Evolutionary conservation across 2,329 filamentous ascomycete species (phyloP).

Genomic region (Colletotrichum scovillei): DNA sequence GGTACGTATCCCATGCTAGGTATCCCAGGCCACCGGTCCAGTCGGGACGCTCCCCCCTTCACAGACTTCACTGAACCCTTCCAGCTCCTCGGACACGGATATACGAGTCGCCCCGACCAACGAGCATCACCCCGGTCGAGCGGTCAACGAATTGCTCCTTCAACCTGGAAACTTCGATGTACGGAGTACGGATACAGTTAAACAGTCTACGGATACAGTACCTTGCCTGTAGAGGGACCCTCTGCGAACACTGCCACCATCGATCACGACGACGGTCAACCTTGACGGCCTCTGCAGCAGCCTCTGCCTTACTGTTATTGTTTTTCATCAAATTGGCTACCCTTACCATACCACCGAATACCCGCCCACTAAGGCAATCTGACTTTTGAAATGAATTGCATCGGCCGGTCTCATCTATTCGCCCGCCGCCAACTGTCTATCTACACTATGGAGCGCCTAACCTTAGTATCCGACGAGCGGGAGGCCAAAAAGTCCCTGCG

Average conservation of each 20-base stretch:
- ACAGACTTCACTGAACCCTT: not conserved
- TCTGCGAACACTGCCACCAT: not conserved
- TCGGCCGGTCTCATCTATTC: not conserved
- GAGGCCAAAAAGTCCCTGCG: not conserved
- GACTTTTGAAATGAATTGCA: constrained; percentile 18
- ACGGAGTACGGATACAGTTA: no score
- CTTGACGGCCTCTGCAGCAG: constrained; percentile 12
- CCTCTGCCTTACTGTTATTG: constrained; percentile 30
- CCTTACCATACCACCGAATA: not conserved
- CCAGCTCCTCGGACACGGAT: constrained; percentile 27
- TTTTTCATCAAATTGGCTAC: constrained; percentile 1
- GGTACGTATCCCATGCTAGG: not conserved
- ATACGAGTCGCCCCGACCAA: constrained; percentile 21
- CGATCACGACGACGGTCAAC: not conserved
- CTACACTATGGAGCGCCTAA: no score
- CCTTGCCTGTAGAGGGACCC: not conserved
- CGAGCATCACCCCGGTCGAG: constrained; percentile 20
- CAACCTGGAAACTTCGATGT: not conserved
- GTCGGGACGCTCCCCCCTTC: constrained; percentile 4
- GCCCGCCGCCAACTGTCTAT: constrained; percentile 14
- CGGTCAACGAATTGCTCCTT: not conserved
- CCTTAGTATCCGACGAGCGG: not conserved
- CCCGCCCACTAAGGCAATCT: constrained; percentile 9
- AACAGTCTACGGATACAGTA: no score
- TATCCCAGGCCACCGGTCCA: constrained; percentile 5